phyloP scores from a whole-genome alignment of 202 grass and related monocot species.

The Alloteropsis angusta region DNA sequence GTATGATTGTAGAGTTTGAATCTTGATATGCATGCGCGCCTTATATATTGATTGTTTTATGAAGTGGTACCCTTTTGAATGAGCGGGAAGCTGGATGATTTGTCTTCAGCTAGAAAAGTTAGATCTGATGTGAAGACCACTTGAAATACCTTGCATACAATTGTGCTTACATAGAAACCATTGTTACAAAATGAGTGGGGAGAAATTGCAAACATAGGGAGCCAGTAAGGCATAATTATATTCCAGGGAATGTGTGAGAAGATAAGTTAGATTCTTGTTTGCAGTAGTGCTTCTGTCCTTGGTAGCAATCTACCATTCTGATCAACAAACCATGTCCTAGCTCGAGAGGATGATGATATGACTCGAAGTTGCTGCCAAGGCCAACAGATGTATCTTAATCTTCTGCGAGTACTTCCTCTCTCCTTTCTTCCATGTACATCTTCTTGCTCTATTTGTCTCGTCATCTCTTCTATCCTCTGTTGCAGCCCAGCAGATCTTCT shows the following conservation, averaged over 20 bases:
- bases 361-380: conserved; percentile 55
- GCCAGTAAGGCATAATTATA: neutral
- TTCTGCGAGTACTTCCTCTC: conserved; percentile 17
- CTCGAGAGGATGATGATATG: conserved; percentile 30
- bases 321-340: conserved; percentile 33
- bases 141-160: neutral
- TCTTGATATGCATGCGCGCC: no score
- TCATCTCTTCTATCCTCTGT: conserved; percentile 72
- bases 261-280: conserved; percentile 45
- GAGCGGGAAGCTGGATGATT: neutral
- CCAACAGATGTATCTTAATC: conserved; percentile 55
- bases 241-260: neutral
- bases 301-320: conserved; percentile 47
- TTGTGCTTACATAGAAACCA: neutral
- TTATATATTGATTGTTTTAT: no score
- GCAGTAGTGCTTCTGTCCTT: conserved; percentile 54
- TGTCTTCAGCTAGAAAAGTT: conserved; percentile 36
- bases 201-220: neutral
- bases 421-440: conserved; percentile 32
- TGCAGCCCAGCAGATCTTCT: conserved; percentile 48
- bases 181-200: neutral
- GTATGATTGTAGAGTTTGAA: no score
- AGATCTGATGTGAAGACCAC: no score
- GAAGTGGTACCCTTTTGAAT: neutral
- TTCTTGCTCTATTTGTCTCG: conserved; percentile 32